Percentiles rank a stretch among this genome's conserved stretches.
Evolutionary conservation across 495 filamentous ascomycete species (phyloP).

Genomic region (Penicillium chermesinum): DNA sequence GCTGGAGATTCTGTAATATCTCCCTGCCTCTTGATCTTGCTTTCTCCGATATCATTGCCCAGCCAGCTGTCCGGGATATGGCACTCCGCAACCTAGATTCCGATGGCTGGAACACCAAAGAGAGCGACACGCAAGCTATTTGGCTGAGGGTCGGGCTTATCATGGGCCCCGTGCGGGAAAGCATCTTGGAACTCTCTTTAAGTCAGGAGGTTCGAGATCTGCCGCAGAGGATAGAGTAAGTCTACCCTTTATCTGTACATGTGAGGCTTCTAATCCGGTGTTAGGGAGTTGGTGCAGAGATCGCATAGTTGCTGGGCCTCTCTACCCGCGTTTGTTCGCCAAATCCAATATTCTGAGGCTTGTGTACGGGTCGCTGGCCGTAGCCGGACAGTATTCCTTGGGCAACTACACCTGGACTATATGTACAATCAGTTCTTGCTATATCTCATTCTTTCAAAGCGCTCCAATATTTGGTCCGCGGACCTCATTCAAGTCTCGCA

Average conservation of each 20-base stretch:
- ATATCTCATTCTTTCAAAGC: conserved; percentile 1
- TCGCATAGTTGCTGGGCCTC: background rate
- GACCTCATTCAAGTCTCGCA: conserved; percentile 1
- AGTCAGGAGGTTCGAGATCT: conserved; percentile 20
- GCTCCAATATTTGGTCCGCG: background rate
- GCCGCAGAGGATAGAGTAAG: background rate
- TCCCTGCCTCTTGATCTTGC: conserved; percentile 46
- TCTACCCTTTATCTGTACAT: background rate
- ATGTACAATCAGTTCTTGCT: conserved; percentile 5
- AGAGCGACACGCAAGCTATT: conserved; percentile 24
- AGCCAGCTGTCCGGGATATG: conserved; percentile 30
- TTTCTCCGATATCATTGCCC: conserved; percentile 11
- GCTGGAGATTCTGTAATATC: conserved; percentile 40
- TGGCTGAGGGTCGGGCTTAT: conserved; percentile 35
- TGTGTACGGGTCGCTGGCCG: background rate
- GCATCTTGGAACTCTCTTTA: conserved; percentile 49
- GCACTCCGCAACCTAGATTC: conserved; percentile 33
- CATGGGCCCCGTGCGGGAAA: conserved; percentile 40
- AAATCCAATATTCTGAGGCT: background rate
- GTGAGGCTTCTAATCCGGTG: background rate
- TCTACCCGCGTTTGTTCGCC: conserved; percentile 3
- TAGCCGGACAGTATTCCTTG: background rate
- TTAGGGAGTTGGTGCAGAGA: conserved; percentile 1
- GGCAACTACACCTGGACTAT: conserved; percentile 2
- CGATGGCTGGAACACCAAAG: conserved; percentile 46